Evolutionary conservation across 177 flowering plant genomes (phyloP), one percentile per base, ranked within the genome.

Genomic region (Vitis hybrid): DNA sequence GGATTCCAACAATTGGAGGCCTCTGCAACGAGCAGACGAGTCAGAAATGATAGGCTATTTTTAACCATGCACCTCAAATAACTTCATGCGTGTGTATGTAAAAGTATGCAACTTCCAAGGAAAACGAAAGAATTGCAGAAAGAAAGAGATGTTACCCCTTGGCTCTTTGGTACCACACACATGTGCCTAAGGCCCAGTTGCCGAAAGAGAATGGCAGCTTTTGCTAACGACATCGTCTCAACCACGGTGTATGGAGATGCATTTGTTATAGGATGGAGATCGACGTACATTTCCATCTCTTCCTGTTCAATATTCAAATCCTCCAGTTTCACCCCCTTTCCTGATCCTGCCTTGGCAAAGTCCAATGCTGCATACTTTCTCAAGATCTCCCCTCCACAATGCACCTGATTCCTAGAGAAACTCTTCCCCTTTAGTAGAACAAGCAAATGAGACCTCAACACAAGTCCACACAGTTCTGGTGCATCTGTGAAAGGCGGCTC

Each of bases 191-290:
- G 74, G 21, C 82, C 80, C 30, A 79, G 52, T 50, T 80, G 73
- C 3, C 85, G 79, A 56, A 82, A 82, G 55, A 82, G 81, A 50
- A 80, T 60, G 1, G 77, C 72, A 66, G 85, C 85, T 58, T 82
- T 82, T 62, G 85, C 85, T 1, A 80, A 74, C 18, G 85, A 82
- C 83, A 82, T 78, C 0, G 83, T 80, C 70, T 82, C 85, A 3
- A 80, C 77, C 24, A 82, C 83, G 2, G 83, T 80, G 71, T 82
- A 80, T 3, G 85, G 85, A 1, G 85, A 80, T 51, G 81, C 52
- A 63, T 82, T 82, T 1, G 77, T 74, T 9, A 82, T 71, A 6
- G 83, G 83, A 67, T 80, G 85, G 18, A 82, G 79, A 61, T 82
- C 85, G 16, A 82, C 59, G 35, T 72, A 82, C 85, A 82, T 82